Percentiles rank a stretch among this genome's conserved stretches.
Evolutionary conservation across 768 basidiomycete species (phyloP).

Genomic region (Trametes cingulata): DNA sequence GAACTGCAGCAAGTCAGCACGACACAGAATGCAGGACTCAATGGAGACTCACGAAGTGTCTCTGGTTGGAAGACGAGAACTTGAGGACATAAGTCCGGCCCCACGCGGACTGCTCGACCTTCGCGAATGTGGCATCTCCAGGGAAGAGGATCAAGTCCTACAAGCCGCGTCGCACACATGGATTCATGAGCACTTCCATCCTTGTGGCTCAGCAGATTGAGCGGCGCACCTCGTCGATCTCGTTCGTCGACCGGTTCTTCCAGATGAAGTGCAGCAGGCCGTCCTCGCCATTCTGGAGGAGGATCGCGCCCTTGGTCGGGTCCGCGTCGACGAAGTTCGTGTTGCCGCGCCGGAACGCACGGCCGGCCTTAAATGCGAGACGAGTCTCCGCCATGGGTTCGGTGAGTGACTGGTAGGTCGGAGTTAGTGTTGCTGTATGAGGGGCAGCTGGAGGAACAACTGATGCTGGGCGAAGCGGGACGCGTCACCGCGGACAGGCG

Average conservation of each 20-base stretch:
- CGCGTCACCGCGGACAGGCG: constrained; percentile 16
- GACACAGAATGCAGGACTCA: not conserved
- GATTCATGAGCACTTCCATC: not conserved
- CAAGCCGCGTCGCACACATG: not conserved
- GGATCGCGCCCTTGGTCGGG: constrained; percentile 72
- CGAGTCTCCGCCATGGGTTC: constrained; percentile 25
- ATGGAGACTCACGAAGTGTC: constrained; percentile 72
- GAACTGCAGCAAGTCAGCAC: constrained; percentile 49
- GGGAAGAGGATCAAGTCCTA: constrained; percentile 90
- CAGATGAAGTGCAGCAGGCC: constrained; percentile 78
- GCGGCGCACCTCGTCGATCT: constrained; percentile 57
- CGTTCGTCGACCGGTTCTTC: constrained; percentile 68
- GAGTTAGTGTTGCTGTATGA: not conserved
- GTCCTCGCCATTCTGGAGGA: constrained; percentile 70
- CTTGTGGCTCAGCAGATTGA: too few relatives aligned
- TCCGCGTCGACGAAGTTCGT: constrained; percentile 69
- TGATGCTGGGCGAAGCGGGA: not conserved
- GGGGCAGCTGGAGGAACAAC: not conserved
- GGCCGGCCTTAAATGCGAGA: constrained; percentile 65
- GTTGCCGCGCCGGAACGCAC: constrained; percentile 66
- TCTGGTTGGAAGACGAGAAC: constrained; percentile 87
- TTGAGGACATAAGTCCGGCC: constrained; percentile 86
- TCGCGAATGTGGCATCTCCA: constrained; percentile 78
- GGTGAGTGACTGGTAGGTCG: too few relatives aligned
- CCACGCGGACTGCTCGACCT: constrained; percentile 62